Evolutionary conservation across 2,329 filamentous ascomycete genomes (phyloP).

Genomic region (Penicillium brasilianum): DNA sequence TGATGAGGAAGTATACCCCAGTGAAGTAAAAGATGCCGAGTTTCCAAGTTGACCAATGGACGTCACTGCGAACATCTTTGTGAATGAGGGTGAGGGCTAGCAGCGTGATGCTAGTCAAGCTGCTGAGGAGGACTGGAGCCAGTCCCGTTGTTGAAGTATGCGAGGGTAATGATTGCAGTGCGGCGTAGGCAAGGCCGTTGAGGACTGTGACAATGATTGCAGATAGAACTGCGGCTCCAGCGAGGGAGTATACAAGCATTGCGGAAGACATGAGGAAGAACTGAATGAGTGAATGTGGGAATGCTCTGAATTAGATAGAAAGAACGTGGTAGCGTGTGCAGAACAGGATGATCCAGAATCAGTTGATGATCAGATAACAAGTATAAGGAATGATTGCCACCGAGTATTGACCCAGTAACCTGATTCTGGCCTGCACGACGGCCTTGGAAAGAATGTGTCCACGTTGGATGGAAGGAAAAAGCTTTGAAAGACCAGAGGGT

Average conservation of each 20-base stretch:
- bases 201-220: constrained; percentile 36
- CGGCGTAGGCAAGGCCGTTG: constrained; percentile 36
- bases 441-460: constrained; percentile 13
- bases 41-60: constrained; percentile 28
- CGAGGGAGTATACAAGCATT: constrained; percentile 31
- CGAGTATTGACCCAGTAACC: not conserved
- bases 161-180: constrained; percentile 26
- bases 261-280: constrained; percentile 22
- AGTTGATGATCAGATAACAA: constrained; percentile 1
- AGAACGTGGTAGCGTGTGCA: constrained; percentile 4
- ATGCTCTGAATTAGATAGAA: constrained; percentile 1
- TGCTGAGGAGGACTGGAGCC: constrained; percentile 32
- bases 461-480: constrained; percentile 5
- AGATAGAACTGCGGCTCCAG: constrained; percentile 29
- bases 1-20: constrained; percentile 34
- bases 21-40: constrained; percentile 23
- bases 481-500: not conserved
- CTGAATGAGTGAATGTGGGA: not conserved
- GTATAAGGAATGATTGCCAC: constrained; percentile 9
- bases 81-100: constrained; percentile 28
- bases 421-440: constrained; percentile 7
- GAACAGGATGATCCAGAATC: constrained; percentile 5
- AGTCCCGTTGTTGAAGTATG: constrained; percentile 28
- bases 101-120: constrained; percentile 34
- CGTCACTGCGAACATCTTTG: constrained; percentile 24